phyloP scores from a whole-genome alignment of 495 filamentous ascomycete genomes.

The Penicillium lividum region DNA sequence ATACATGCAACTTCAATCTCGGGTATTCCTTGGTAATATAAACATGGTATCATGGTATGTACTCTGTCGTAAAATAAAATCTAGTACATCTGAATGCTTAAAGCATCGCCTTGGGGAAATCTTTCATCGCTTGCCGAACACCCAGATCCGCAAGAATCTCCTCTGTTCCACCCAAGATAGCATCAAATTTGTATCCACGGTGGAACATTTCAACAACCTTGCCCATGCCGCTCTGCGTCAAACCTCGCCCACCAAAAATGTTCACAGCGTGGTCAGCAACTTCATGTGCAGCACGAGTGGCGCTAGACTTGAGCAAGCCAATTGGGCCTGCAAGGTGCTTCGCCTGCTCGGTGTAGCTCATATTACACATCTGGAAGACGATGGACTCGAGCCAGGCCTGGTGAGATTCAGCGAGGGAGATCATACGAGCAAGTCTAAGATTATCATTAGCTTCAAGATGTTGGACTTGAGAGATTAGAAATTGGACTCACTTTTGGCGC shows the following conservation, averaged over 20 bases:
- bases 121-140: conserved; percentile 78
- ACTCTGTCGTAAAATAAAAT: neutral
- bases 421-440: conserved; percentile 78
- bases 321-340: conserved; percentile 77
- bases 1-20: neutral
- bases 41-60: neutral
- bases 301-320: conserved; percentile 77
- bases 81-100: conserved; percentile 37
- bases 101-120: conserved; percentile 81
- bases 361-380: conserved; percentile 84
- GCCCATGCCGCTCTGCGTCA: conserved; percentile 85
- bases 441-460: conserved; percentile 3
- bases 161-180: conserved; percentile 82
- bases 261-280: conserved; percentile 81
- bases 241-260: conserved; percentile 80
- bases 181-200: conserved; percentile 85
- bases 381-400: conserved; percentile 86
- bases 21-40: neutral
- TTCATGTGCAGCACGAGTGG: conserved; percentile 75
- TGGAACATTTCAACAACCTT: conserved; percentile 78
- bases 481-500: conserved; percentile 62
- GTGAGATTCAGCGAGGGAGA: conserved; percentile 74
- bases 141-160: conserved; percentile 82
- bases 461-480: neutral
- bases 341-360: conserved; percentile 79